A percentile compares a stretch with the other conserved stretches of the same genome.
Conservation (phyloP, 306 rosid genomes). For the Arachis stenosperma region DNA sequence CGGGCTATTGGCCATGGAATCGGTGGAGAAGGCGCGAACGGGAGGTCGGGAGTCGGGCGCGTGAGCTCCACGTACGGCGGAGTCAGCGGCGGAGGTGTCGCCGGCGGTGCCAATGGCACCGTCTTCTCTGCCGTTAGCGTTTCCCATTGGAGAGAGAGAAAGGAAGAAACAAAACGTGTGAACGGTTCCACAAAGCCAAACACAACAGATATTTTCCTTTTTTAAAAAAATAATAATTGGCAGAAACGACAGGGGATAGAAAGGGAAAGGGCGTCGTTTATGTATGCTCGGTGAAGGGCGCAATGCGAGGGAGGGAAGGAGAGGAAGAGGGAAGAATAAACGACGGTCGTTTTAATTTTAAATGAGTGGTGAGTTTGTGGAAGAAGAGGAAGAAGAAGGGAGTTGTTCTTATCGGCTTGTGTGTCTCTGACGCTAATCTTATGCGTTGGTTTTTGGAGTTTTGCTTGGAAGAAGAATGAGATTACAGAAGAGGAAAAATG, state of each 20-base stretch:
- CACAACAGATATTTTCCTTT: background rate
- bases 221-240: background rate
- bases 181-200: background rate
- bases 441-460: slow-evolving; percentile 34
- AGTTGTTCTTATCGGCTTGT: slow-evolving; percentile 46
- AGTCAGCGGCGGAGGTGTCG: slow-evolving; percentile 48
- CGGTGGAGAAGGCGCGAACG: slow-evolving; percentile 53
- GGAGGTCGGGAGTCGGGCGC: slow-evolving; percentile 49
- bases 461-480: background rate
- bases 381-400: slow-evolving; percentile 29
- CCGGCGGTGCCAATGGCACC: slow-evolving; percentile 37
- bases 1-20: slow-evolving; percentile 74
- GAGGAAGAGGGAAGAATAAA: background rate
- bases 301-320: background rate
- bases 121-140: slow-evolving; percentile 70
- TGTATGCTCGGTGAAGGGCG: too few species aligned
- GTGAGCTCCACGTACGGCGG: slow-evolving; percentile 41
- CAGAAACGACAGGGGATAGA: background rate
- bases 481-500: background rate
- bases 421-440: slow-evolving; percentile 41
- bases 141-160: slow-evolving; percentile 51
- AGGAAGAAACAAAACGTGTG: background rate
- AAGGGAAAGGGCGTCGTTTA: slow-evolving; percentile 6
- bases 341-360: slow-evolving; percentile 14
- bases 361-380: background rate